Percentiles rank a stretch among this genome's conserved stretches.
phyloP scores from a whole-genome alignment of 2,329 filamentous ascomycete species.

The Arachnopeziza araneosa region DNA sequence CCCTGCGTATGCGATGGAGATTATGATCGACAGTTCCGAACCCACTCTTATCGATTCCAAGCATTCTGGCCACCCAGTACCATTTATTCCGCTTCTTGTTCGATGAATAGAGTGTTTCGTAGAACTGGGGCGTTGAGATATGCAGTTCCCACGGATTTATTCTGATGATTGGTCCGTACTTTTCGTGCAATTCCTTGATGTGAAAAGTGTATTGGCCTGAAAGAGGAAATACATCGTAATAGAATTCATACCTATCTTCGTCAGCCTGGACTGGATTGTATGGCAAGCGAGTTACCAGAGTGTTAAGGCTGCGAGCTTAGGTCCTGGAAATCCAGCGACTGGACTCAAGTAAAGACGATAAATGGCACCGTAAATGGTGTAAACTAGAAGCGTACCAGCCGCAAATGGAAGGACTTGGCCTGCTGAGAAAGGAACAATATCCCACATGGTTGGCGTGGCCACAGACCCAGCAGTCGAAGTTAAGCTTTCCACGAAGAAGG shows the following conservation, averaged over 20 bases:
- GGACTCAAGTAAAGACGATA: slow-evolving; percentile 11
- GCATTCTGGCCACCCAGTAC: neutral
- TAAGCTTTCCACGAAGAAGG: too few species aligned
- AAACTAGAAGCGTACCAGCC: neutral
- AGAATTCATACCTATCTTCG: slow-evolving; percentile 16
- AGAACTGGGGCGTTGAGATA: neutral
- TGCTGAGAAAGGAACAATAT: neutral
- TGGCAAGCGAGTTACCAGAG: slow-evolving; percentile 4
- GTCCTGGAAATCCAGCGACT: slow-evolving; percentile 20
- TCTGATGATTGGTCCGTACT: slow-evolving; percentile 26
- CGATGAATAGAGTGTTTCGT: neutral
- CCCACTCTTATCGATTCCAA: slow-evolving; percentile 3
- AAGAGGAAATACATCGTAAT: slow-evolving; percentile 33
- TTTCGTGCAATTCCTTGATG: slow-evolving; percentile 37
- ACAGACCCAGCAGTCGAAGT: too few species aligned
- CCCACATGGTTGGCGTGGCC: too few species aligned
- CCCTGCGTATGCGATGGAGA: slow-evolving; percentile 12
- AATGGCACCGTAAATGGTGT: neutral
- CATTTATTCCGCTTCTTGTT: slow-evolving; percentile 8
- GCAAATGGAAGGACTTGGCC: neutral
- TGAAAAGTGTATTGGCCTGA: slow-evolving; percentile 32
- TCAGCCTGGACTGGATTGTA: neutral
- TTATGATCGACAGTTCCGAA: slow-evolving; percentile 12
- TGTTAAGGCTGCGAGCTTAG: slow-evolving; percentile 23
- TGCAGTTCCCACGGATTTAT: neutral